These are phyloP conservation scores for Kodamaea fukazawae DNA, from an alignment of 805 yeast species.

Conservation along the genomic window DNA sequence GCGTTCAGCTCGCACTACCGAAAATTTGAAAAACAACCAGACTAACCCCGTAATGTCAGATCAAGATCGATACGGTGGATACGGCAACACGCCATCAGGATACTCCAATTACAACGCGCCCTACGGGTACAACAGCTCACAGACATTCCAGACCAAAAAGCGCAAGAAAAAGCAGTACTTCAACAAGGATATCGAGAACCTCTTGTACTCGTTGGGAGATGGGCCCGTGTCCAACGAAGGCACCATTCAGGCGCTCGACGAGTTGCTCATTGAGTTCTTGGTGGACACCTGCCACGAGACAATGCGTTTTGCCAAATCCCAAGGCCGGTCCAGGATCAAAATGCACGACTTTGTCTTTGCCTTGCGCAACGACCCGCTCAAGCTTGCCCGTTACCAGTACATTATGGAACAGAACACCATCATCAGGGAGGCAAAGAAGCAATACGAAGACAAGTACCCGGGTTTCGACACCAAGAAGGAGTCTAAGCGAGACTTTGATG, in stretches of 20 bases:
- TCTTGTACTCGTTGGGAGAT: constrained; percentile 42
- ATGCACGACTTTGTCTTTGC: constrained; percentile 43
- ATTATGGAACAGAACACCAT: constrained; percentile 37
- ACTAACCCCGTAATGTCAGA: no score
- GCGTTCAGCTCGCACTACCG: no score
- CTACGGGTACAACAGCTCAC: no score
- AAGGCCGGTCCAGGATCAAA: constrained; percentile 38
- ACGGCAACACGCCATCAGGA: no score
- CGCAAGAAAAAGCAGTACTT: constrained; percentile 36
- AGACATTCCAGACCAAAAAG: constrained; percentile 10
- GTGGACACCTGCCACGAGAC: constrained; percentile 34
- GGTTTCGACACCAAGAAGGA: constrained; percentile 12
- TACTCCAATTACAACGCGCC: no score
- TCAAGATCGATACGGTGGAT: no score
- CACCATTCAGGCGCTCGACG: constrained; percentile 39
- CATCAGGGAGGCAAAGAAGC: constrained; percentile 40
- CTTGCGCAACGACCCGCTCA: constrained; percentile 40
- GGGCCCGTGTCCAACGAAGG: constrained; percentile 38
- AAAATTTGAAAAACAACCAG: no score
- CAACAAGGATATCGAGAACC: constrained; percentile 40
- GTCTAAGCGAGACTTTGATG: constrained; percentile 4
- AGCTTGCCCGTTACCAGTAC: constrained; percentile 39
- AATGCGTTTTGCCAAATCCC: constrained; percentile 33
- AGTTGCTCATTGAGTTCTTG: constrained; percentile 35
- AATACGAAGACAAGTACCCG: constrained; percentile 32